These are phyloP conservation scores for Aspergillus chevalieri DNA, from an alignment of 2,329 filamentous ascomycete genomes.

Conservation along the genomic window DNA sequence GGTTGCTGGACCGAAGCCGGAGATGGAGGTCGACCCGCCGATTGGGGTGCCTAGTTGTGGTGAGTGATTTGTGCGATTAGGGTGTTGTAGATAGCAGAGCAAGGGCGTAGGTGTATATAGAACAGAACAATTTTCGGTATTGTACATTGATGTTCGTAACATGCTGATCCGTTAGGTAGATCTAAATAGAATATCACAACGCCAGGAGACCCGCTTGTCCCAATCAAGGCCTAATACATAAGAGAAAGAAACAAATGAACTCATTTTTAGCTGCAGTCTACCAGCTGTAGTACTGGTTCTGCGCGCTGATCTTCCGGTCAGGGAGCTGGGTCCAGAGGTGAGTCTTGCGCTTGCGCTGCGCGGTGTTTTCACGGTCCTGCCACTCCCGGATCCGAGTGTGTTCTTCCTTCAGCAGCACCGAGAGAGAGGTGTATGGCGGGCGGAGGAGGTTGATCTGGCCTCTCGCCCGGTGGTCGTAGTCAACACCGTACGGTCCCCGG, in stretches of 20 bases:
- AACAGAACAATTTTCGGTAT: neutral
- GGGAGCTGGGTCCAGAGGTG: slow-evolving; percentile 85
- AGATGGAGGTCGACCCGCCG: slow-evolving; percentile 20
- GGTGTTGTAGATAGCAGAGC: neutral
- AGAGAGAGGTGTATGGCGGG: slow-evolving; percentile 69
- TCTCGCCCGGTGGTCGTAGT: slow-evolving; percentile 67
- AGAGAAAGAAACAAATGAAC: slow-evolving; percentile 6
- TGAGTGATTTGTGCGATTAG: neutral
- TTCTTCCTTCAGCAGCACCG: slow-evolving; percentile 85
- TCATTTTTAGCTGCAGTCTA: slow-evolving; percentile 42
- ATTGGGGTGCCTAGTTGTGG: slow-evolving; percentile 18
- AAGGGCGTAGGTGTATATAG: neutral
- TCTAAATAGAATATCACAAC: slow-evolving; percentile 24
- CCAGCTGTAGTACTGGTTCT: slow-evolving; percentile 90
- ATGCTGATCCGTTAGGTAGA: slow-evolving; percentile 14
- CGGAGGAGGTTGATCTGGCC: slow-evolving; percentile 63
- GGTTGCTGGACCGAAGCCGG: slow-evolving; percentile 12
- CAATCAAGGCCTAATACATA: slow-evolving; percentile 1
- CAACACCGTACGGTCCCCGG: slow-evolving; percentile 58
- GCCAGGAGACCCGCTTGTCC: slow-evolving; percentile 14
- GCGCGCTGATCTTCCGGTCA: slow-evolving; percentile 73
- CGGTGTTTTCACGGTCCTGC: slow-evolving; percentile 70
- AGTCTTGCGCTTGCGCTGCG: slow-evolving; percentile 65
- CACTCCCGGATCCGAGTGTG: slow-evolving; percentile 77
- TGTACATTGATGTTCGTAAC: slow-evolving; percentile 10